A percentile compares a stretch with the other conserved stretches of the same genome.
Conservation (phyloP, 2,329 filamentous ascomycete genomes). For the Lecanosticta acicola region DNA sequence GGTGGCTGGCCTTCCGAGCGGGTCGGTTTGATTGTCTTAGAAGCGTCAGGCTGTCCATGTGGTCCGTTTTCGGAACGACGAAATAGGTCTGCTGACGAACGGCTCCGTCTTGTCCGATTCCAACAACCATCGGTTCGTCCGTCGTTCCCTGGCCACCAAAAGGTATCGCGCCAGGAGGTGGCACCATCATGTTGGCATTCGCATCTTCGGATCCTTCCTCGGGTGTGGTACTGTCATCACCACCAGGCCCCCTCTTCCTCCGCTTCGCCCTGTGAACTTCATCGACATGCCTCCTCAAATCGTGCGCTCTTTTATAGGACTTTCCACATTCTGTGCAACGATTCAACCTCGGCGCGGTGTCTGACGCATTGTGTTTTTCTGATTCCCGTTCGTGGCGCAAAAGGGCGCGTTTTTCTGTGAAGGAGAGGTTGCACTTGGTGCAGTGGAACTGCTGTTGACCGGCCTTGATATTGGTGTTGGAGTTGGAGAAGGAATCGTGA, state of each 20-base stretch:
- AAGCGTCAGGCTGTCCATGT: neutral
- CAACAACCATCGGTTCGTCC: neutral
- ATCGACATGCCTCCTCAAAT: neutral
- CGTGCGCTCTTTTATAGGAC: neutral
- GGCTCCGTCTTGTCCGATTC: neutral
- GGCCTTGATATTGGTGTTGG: neutral
- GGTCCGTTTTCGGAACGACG: neutral
- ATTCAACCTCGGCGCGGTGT: neutral
- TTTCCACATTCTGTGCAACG: neutral
- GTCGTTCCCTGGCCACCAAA: neutral
- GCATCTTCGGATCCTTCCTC: too few species aligned
- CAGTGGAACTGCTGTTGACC: neutral
- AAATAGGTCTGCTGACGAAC: neutral
- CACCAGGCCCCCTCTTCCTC: neutral
- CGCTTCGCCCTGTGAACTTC: slow-evolving; percentile 1
- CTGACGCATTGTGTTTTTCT: neutral
- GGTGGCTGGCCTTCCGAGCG: neutral
- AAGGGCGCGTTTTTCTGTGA: neutral
- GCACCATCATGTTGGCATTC: too few species aligned
- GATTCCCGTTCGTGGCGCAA: neutral
- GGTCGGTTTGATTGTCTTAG: neutral
- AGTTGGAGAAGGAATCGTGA: neutral
- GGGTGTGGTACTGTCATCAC: neutral
- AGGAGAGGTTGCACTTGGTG: neutral
- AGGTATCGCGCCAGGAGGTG: neutral